Evolutionary conservation across 805 yeast genomes (phyloP).

Genomic region (Pichia manshurica): DNA sequence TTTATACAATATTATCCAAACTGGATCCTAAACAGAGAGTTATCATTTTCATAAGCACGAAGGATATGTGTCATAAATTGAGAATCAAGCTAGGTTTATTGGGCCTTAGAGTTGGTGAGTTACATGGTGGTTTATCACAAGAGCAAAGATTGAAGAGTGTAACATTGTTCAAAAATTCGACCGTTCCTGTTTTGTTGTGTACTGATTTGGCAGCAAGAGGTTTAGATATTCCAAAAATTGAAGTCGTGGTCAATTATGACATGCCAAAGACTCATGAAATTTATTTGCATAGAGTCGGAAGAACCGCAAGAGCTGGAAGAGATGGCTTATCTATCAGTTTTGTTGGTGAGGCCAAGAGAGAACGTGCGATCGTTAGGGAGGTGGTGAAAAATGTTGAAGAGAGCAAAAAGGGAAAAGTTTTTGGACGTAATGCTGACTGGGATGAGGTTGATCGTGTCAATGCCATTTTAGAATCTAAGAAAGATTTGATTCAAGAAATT

Average conservation of each 20-base stretch:
- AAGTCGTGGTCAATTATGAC: slow-evolving; percentile 87
- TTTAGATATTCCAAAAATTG: slow-evolving; percentile 96
- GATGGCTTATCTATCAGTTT: slow-evolving; percentile 89
- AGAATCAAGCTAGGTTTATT: slow-evolving; percentile 69
- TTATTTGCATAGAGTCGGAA: slow-evolving; percentile 95
- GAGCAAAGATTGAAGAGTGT: slow-evolving; percentile 89
- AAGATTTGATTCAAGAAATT: slow-evolving; percentile 64
- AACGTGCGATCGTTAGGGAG: slow-evolving; percentile 84
- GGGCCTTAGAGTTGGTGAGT: slow-evolving; percentile 72
- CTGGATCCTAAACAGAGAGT: slow-evolving; percentile 63
- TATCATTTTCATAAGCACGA: slow-evolving; percentile 88
- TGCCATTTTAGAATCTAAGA: slow-evolving; percentile 53
- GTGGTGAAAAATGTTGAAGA: slow-evolving; percentile 68
- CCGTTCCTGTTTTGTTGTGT: slow-evolving; percentile 85
- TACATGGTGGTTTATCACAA: slow-evolving; percentile 80
- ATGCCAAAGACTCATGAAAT: slow-evolving; percentile 92
- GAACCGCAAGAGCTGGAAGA: slow-evolving; percentile 99
- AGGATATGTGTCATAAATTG: slow-evolving; percentile 82
- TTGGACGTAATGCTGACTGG: slow-evolving; percentile 95
- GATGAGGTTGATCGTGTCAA: slow-evolving; percentile 65
- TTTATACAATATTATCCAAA: slow-evolving; percentile 63
- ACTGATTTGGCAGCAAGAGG: slow-evolving; percentile 99
- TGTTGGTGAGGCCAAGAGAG: slow-evolving; percentile 88
- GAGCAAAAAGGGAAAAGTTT: slow-evolving; percentile 49
- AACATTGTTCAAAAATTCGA: slow-evolving; percentile 71